Base-by-base conservation (phyloP, 106 monocot species). In the Apostasia ramifera region DNA sequence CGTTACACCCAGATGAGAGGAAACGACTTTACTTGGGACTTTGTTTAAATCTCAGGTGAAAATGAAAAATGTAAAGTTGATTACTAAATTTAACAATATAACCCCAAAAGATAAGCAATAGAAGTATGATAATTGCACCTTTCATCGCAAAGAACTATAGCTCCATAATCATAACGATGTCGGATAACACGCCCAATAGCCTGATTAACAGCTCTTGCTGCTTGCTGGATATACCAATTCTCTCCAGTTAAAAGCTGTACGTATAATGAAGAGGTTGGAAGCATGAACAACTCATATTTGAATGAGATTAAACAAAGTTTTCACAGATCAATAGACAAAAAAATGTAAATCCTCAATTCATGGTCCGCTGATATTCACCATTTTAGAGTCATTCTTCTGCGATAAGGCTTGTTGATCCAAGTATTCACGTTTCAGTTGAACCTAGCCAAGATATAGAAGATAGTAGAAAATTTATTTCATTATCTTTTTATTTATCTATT, bases 131-230 rank as follows among this genome's bases (percentile, higher is more conserved):
- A 13, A 39, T 44, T 45, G 39, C 56, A 98, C 98, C 98, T 90
- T 70, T 98, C 98, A 70, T 98, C 98, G 58, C 98, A 98, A 65
- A 90, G 87, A 78, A 98, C 73, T 68, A 98, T 98, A 68, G 98
- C 92, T 64, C 98, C 98, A 76, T 93, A 93, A 80, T 98, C 98
- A 81, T 88, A 81, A 8, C 80, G 79, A 75, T 98, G 98, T 70
- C 98, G 82, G 71, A 98, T 92, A 58, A 98, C 92, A 76, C 98
- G 92, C 0, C 98, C 98, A 76, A 98, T 83, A 73, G 98, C 93
- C 82, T 98, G 98, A 81, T 98, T 98, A 8, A 98, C 92, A 70
- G 93, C 98, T 61, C 98, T 78, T 66, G 87, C 67, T 79, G 98
- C 98, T 85, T 98, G 90, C 69, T 98, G 98, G 59, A 87, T 79